phyloP scores from a whole-genome alignment of 139 green algal species.

The Tetradesmus lagerheimii region DNA sequence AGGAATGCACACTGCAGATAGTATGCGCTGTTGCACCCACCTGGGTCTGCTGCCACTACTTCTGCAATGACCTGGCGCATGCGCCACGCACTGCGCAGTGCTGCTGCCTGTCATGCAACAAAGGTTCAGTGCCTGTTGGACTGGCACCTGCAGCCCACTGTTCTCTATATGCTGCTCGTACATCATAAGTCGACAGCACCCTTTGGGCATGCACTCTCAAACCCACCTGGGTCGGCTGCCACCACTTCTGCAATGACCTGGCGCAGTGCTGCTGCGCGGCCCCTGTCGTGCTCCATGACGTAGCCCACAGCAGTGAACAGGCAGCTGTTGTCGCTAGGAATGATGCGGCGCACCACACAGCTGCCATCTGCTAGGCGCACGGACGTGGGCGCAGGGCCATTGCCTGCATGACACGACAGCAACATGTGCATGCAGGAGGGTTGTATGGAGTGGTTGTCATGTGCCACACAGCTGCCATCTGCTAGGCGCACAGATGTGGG shows the following conservation, averaged over 20 bases:
- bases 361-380: conserved; percentile 67
- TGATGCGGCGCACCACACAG: conserved; percentile 81
- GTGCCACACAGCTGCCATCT: neutral
- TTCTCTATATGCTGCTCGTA: too few species aligned
- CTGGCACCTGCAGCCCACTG: too few species aligned
- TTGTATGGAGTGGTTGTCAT: neutral
- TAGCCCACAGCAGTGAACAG: conserved; percentile 95
- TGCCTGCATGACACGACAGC: neutral
- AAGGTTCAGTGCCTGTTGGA: too few species aligned
- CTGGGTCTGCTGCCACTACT: conserved; percentile 76
- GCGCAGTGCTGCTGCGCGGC: conserved; percentile 61
- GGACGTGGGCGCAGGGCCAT: conserved; percentile 48
- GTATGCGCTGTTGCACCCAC: too few species aligned
- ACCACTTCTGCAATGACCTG: conserved; percentile 80
- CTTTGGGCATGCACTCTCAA: too few species aligned
- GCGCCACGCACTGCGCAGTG: too few species aligned
- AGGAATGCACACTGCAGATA: too few species aligned
- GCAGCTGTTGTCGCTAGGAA: conserved; percentile 93
- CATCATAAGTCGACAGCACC: too few species aligned
- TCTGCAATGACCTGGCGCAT: conserved; percentile 75
- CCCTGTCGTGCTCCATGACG: conserved; percentile 74
- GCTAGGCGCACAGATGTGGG: conserved; percentile 14
- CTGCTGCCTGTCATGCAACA: conserved; percentile 46
- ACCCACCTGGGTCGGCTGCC: conserved; percentile 66
- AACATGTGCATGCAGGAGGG: neutral